phyloP scores from a whole-genome alignment of 371 early-diverging fungal genomes.

The Syncephalastrum monosporum region DNA sequence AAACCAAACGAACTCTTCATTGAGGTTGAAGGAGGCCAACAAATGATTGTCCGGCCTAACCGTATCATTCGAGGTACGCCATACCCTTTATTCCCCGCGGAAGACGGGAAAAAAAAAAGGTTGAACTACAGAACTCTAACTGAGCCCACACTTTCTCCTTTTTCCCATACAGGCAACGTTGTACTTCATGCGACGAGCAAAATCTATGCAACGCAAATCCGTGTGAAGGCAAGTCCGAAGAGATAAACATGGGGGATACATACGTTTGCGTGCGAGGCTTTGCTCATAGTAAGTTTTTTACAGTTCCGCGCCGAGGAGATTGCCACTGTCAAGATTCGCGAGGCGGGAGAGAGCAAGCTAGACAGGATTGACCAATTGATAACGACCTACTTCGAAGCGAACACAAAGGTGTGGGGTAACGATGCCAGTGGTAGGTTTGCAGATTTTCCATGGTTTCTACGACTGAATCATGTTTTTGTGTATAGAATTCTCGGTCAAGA shows the following conservation, averaged over 20 bases:
- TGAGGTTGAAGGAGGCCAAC: conserved; percentile 50
- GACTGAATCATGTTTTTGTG: background rate
- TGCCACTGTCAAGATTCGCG: conserved; percentile 28
- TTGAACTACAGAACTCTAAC: background rate
- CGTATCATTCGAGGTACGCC: conserved; percentile 39
- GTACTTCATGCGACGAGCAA: conserved; percentile 25
- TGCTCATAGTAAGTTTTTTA: background rate
- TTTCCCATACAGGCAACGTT: conserved; percentile 25
- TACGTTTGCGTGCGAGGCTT: background rate
- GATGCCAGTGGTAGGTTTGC: conserved; percentile 25
- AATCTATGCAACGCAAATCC: conserved; percentile 31
- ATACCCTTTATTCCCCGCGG: background rate
- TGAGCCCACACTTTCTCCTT: conserved; percentile 5
- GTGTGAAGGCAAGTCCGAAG: conserved; percentile 32
- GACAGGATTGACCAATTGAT: conserved; percentile 28
- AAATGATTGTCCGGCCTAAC: conserved; percentile 49
- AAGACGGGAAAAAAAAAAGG: background rate
- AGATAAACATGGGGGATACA: background rate
- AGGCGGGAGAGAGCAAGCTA: conserved; percentile 15
- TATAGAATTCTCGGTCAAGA: conserved; percentile 14
- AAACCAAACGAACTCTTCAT: conserved; percentile 14
- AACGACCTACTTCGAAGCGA: conserved; percentile 38
- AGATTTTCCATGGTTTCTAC: background rate
- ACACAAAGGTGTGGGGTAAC: conserved; percentile 31
- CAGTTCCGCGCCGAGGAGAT: conserved; percentile 49